These are phyloP conservation scores for Phytopythium oedochilum DNA, from an alignment of 352 stramenopile species.

Conservation along the genomic window DNA sequence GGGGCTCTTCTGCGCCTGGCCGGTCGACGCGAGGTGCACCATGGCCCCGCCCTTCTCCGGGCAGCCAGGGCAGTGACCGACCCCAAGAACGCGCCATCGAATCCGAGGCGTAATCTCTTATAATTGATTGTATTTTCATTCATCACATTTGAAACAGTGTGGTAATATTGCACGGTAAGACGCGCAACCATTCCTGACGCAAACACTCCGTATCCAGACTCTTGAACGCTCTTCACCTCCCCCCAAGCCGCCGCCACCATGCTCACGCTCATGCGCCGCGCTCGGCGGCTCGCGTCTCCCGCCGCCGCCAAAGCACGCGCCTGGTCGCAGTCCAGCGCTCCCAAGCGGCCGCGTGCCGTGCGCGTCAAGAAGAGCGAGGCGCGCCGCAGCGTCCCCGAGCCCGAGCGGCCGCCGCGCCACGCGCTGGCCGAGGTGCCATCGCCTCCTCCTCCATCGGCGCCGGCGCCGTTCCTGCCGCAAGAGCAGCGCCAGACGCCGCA, in stretches of 20 bases:
- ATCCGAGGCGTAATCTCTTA: too few species aligned
- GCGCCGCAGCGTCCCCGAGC: slow-evolving; percentile 39
- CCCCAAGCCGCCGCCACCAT: not conserved
- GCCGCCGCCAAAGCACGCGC: slow-evolving; percentile 19
- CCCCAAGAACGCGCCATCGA: too few species aligned
- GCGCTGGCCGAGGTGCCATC: slow-evolving; percentile 32
- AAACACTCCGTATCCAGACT: too few species aligned
- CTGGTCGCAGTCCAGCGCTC: slow-evolving; percentile 26
- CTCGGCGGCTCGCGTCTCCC: not conserved
- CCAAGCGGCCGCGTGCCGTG: slow-evolving; percentile 54
- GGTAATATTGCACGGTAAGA: too few species aligned
- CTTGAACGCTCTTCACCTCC: not conserved
- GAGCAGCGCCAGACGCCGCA: slow-evolving; percentile 38
- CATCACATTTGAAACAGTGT: too few species aligned
- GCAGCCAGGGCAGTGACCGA: too few species aligned
- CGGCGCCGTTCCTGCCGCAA: slow-evolving; percentile 20
- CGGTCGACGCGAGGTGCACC: not conserved
- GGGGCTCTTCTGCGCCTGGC: not conserved
- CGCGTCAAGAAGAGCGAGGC: slow-evolving; percentile 72
- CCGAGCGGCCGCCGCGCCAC: slow-evolving; percentile 31
- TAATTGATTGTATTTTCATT: too few species aligned
- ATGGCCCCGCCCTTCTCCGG: not conserved
- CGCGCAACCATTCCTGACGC: too few species aligned
- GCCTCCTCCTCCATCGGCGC: slow-evolving; percentile 8
- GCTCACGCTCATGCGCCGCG: slow-evolving; percentile 10